phyloP scores from a whole-genome alignment of 164 flowering plant genomes.

The Liquidambar formosana region DNA sequence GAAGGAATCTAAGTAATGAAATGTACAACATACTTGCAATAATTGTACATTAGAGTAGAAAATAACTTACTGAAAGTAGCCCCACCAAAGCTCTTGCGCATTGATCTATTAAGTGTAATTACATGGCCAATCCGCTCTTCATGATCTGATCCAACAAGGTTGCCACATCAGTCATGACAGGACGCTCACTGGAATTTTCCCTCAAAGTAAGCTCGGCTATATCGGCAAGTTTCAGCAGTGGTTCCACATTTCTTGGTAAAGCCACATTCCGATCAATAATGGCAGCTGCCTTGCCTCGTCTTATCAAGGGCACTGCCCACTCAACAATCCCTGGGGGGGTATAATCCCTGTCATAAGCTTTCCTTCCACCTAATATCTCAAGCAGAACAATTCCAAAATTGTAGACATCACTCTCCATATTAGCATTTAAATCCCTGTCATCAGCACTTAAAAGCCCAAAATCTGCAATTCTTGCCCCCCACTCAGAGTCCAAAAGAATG shows the following conservation, averaged over 20 bases:
- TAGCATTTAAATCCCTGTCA: constrained; percentile 43
- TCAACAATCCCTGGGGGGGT: constrained; percentile 61
- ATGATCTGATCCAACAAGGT: constrained; percentile 59
- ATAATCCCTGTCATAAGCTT: constrained; percentile 69
- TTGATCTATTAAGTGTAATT: constrained; percentile 7
- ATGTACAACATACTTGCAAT: too few species aligned
- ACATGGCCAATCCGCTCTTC: constrained; percentile 54
- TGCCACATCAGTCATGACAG: constrained; percentile 61
- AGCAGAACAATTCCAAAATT: constrained; percentile 74
- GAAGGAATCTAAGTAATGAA: too few species aligned
- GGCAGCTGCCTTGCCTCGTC: constrained; percentile 71
- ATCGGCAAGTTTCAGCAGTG: constrained; percentile 77
- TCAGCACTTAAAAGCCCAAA: constrained; percentile 54
- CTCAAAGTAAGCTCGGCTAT: constrained; percentile 67
- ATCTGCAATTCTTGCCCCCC: constrained; percentile 71
- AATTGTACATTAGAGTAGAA: too few species aligned
- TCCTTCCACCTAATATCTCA: constrained; percentile 84
- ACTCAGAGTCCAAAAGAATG: constrained; percentile 72
- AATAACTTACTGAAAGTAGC: too few species aligned
- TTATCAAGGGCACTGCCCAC: constrained; percentile 84
- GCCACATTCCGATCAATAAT: constrained; percentile 58
- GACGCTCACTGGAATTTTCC: constrained; percentile 62
- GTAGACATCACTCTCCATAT: constrained; percentile 56
- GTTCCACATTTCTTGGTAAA: constrained; percentile 84
- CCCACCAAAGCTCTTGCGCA: too few species aligned